These are phyloP conservation scores for Aphanomyces stellatus DNA, from an alignment of 352 stramenopile species.

Conservation along the genomic window DNA sequence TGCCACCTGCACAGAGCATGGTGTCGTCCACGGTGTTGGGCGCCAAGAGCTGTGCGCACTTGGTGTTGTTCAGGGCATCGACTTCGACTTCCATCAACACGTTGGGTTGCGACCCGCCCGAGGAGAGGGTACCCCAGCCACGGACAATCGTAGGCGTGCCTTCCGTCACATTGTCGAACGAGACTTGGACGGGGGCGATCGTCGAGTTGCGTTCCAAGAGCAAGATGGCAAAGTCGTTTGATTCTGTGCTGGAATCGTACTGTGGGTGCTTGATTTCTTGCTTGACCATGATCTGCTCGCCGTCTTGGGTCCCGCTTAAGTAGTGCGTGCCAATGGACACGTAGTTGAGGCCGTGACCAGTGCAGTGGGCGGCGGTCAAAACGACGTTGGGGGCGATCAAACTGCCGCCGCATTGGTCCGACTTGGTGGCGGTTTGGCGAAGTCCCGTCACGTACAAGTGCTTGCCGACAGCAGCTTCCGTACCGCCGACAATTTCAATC, in stretches of 20 bases:
- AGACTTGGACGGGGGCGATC: slow-evolving; percentile 29
- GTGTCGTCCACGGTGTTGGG: slow-evolving; percentile 28
- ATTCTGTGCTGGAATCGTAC: slow-evolving; percentile 31
- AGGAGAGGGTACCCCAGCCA: slow-evolving; percentile 18
- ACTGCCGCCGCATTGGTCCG: slow-evolving; percentile 30
- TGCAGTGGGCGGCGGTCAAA: slow-evolving; percentile 33
- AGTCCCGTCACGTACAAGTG: slow-evolving; percentile 28
- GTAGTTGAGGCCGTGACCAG: neutral
- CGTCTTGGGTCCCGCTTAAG: neutral
- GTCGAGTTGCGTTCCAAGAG: slow-evolving; percentile 32
- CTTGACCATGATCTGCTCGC: neutral
- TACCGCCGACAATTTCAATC: slow-evolving; percentile 22
- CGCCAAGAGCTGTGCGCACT: slow-evolving; percentile 24
- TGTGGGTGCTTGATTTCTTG: slow-evolving; percentile 36
- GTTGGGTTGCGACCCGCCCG: slow-evolving; percentile 22
- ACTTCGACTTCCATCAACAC: too few species aligned
- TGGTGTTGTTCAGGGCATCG: slow-evolving; percentile 33
- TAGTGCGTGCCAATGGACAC: slow-evolving; percentile 1
- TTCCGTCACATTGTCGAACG: slow-evolving; percentile 30
- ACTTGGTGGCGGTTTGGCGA: slow-evolving; percentile 14
- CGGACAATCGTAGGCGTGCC: slow-evolving; percentile 33
- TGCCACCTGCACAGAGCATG: slow-evolving; percentile 44
- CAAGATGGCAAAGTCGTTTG: slow-evolving; percentile 51
- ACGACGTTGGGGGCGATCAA: slow-evolving; percentile 31
- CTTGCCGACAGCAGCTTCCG: slow-evolving; percentile 4